Evolutionary conservation across 2,329 filamentous ascomycete genomes (phyloP), one percentile per base, ranked within the genome.

Genomic region (Fusarium proliferatum): DNA sequence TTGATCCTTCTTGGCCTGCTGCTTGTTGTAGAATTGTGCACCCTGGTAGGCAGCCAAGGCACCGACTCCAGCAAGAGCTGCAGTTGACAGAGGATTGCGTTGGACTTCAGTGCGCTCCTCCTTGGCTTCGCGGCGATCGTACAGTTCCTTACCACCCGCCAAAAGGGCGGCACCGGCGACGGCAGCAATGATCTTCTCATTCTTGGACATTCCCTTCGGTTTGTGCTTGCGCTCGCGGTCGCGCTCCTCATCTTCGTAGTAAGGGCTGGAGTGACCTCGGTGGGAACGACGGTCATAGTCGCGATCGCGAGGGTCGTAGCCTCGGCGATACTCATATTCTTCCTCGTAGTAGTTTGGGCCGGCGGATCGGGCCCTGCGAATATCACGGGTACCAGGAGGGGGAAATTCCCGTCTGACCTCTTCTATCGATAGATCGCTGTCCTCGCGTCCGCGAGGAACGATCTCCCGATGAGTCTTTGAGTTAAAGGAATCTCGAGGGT

Each of bases 321-420:
- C 74, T 61, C 79, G 79, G 60, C 84, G 82, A 60, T 85, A 87
- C 61, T 86, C 83, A 70, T 85, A 84, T 52, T 85, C 80, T 71
- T 84, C 88, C 64, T 91, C 88, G 80, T 91, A 88, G 77, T 89
- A 86, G 69, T 85, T 84, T 51, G 88, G 86, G 63, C 91, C 91
- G 63, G 88, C 88, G 11, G 92, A 93, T 76, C 91, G 88, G 75
- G 91, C 86, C 65, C 92, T 89, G 74, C 89, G 88, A 42, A 87
- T 78, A 69, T 89, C 88, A 62, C 82, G 81, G 69, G 86, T 79
- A 15, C 74, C 73, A n/a, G 91, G 92, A 11, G 94, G 93, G 38
- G 94, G 94, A 78, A 97, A 97, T 76, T 97, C 93, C 75, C 94
- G 91, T 73, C 90, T 90, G 68, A 97, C 90, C 83, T 97, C 94